Evolutionary conservation across 441 rosid species (phyloP).

Genomic region (Breynia disticha): DNA sequence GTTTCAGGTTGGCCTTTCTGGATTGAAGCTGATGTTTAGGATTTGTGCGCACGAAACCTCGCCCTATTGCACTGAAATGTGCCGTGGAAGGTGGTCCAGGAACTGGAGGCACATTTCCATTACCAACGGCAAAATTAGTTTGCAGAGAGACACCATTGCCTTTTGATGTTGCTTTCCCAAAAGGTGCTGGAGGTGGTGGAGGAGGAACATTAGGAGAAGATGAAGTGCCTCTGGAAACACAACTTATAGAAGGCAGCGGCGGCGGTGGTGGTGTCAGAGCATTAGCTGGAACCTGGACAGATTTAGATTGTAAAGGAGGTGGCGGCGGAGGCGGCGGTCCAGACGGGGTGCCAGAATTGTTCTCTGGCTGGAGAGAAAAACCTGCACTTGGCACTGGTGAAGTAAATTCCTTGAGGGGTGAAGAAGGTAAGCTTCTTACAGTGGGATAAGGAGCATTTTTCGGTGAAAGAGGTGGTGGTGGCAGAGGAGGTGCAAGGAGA

Average conservation of each 20-base stretch:
- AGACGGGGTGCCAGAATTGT: neutral
- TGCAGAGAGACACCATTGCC: conserved; percentile 19
- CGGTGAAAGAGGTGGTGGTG: conserved; percentile 18
- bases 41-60: conserved; percentile 38
- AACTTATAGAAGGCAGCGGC: conserved; percentile 15
- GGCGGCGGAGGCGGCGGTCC: conserved; percentile 40
- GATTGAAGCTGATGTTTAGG: conserved; percentile 45
- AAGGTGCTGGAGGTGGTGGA: conserved; percentile 62
- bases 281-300: conserved; percentile 9
- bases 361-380: neutral
- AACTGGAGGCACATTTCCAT: conserved; percentile 51
- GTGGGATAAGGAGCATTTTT: conserved; percentile 18
- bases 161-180: conserved; percentile 28
- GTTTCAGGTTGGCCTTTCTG: conserved; percentile 69
- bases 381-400: conserved; percentile 20
- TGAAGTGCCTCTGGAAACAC: conserved; percentile 11
- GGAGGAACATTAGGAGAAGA: conserved; percentile 27
- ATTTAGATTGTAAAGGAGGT: conserved; percentile 31
- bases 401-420: conserved; percentile 12
- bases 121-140: conserved; percentile 25
- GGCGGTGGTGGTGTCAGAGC: conserved; percentile 19
- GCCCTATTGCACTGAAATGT: conserved; percentile 44
- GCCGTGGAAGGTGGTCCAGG: conserved; percentile 56
- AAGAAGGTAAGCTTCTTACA: conserved; percentile 20
- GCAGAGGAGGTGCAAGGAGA: conserved; percentile 12